These are phyloP conservation scores for Podaxis carcinomalis DNA, from an alignment of 768 basidiomycete genomes.

Conservation along the genomic window DNA sequence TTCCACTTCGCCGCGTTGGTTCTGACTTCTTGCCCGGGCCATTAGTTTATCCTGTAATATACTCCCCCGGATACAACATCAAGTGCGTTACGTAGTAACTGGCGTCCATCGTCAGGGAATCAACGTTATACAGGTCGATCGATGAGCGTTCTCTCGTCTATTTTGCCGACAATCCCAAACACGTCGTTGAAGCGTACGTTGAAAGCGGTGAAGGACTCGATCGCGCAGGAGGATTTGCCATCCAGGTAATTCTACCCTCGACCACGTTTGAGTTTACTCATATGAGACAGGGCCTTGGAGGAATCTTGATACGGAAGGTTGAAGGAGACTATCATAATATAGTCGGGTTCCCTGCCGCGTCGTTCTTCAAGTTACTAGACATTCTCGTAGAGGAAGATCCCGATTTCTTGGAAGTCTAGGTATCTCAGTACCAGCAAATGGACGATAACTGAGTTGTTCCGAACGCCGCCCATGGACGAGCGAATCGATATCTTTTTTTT, in stretches of 20 bases:
- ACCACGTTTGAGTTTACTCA: not conserved
- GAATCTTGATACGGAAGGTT: constrained; percentile 66
- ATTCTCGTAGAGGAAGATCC: constrained; percentile 16
- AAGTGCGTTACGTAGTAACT: constrained; percentile 36
- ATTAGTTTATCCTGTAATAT: constrained; percentile 69
- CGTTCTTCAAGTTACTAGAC: constrained; percentile 16
- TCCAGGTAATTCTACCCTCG: constrained; percentile 54
- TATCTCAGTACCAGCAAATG: not conserved
- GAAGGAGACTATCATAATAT: constrained; percentile 17
- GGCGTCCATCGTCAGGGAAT: not conserved
- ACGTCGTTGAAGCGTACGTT: constrained; percentile 73
- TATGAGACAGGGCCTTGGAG: constrained; percentile 67
- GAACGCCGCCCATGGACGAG: not conserved
- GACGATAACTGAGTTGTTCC: not conserved
- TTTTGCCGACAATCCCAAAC: constrained; percentile 59
- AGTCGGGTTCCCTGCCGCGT: constrained; percentile 17
- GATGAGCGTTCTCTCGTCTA: constrained; percentile 80
- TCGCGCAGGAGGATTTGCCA: constrained; percentile 91
- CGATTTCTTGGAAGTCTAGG: constrained; percentile 16
- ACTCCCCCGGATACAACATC: constrained; percentile 71
- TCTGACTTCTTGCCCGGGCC: not conserved
- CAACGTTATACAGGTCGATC: constrained; percentile 49
- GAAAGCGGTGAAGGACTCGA: constrained; percentile 83
- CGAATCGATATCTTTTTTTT: not conserved
- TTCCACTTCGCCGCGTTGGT: not conserved